Percentiles rank a stretch among this genome's conserved stretches.
These are phyloP conservation scores for Cordyceps tenuipes DNA, from an alignment of 2,329 filamentous ascomycete genomes.

Conservation along the genomic window DNA sequence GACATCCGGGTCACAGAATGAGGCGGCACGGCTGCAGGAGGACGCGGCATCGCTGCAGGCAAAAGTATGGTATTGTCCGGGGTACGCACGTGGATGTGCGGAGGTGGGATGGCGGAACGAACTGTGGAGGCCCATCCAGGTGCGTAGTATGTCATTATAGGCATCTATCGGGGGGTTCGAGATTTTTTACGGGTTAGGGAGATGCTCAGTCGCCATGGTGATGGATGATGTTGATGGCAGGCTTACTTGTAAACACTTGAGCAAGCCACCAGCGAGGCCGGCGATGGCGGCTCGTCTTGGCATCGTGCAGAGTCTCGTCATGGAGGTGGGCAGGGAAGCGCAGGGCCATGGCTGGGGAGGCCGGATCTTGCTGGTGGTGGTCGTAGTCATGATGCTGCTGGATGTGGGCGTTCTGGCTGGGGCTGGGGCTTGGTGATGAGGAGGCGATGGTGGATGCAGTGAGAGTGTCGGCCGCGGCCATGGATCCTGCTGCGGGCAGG, in stretches of 20 bases:
- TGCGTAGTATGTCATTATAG: conserved; percentile 2
- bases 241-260: conserved; percentile 5
- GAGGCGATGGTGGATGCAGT: neutral
- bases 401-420: neutral
- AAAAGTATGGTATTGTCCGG: conserved; percentile 1
- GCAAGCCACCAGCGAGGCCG: conserved; percentile 5
- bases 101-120: neutral
- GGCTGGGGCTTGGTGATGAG: neutral
- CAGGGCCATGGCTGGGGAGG: neutral
- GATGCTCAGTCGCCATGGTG: too few relatives aligned
- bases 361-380: neutral
- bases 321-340: neutral
- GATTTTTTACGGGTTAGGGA: neutral
- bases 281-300: neutral
- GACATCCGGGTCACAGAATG: neutral
- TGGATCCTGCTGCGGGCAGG: neutral
- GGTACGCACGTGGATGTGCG: neutral
- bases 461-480: neutral
- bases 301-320: neutral
- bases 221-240: too few relatives aligned
- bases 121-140: conserved; percentile 5
- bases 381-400: neutral
- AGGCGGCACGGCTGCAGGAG: too few relatives aligned
- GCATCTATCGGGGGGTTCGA: neutral
- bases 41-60: neutral